Evolutionary conservation across 2,329 filamentous ascomycete species (phyloP), one percentile per base, ranked within the genome.

Genomic region (Zalaria sp.): DNA sequence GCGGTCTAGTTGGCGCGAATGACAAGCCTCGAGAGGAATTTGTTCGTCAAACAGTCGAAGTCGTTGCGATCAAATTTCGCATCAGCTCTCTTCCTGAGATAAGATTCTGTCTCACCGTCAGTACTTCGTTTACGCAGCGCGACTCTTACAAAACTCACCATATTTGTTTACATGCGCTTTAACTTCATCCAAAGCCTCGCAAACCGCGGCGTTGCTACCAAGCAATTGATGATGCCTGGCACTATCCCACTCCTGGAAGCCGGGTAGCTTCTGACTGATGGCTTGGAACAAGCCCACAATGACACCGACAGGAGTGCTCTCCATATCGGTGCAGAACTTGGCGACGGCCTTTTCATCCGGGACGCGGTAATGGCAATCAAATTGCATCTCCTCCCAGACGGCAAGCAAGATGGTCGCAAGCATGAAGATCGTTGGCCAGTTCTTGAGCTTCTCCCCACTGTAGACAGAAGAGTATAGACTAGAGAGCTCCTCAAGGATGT

Each of bases 401-500:
- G 85, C 85, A 38, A 96, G 73, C 29, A 96, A 76, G 48, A 96
- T 91, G 4, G 85, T 88, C 6, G 88, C 89, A 43, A 95, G 73
- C 76, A 96, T 93, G 73, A 95, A 96, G 60, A 96, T 96, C 38
- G 88, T 95, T 2, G 89, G 89, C 89, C 89, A 96, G 68, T 95
- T 93, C 77, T 94, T 95, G 53, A 95, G 77, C 64, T 93, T 89
- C 62, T 95, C 89, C 45, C 89, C 89, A 54, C 83, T 93, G 73
- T 96, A 96, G 36, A 96, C 89, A 49, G 87, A 93, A n/a, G 86
- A 93, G 73, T 95, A 96, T 9, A 96, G 73, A 5, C 77, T 68
- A 1, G 89, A 95, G 1, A 96, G 75, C 68, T 96, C 89, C 67
- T 93, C 88, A 2, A 96, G 73, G 32, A 95, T 87, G 53, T 95